Base-by-base conservation (phyloP, 805 yeast species). In the Wickerhamomyces queroliae region DNA sequence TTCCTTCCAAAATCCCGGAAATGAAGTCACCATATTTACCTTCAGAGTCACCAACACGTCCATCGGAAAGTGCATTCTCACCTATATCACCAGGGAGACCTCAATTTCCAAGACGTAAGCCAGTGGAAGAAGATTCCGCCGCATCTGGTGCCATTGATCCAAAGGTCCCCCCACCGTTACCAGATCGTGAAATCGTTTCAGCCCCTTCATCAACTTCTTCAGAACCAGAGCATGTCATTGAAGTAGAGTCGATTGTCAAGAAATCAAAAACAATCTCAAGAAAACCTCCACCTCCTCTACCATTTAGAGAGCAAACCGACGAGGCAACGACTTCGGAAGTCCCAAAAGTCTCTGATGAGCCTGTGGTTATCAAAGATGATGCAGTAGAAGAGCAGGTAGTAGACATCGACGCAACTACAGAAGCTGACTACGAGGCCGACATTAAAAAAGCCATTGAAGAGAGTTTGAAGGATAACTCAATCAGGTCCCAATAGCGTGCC, bases 1-100 rank as follows among this genome's bases (percentile, higher is more conserved):
- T 48, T 18, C 55, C 61, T 7, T 13, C 52, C 2, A 47, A 45
- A 27, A 43, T 50, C 7, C 44, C 56, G 12, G 56, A 45, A 2
- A 52, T 53, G 58, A 43, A 30, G 21, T 40, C 49, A 2, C 58
- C 59, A 24, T 46, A 44, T 22, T 13, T 16, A 32, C 24, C 22
- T 15, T 10, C 18, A 6, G 16, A 8, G 7, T 19, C 22, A 15
- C 12, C 24, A 3, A 20, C 36, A 20, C 16, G 20, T 16, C 33
- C 36, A 17, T 7, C 39, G 10, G 13, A 23, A 18, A 33, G 40
- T 2, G 39, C 39, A 13, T 25, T 39, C 13, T 26, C 49, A 6
- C 24, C 48, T 13, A 10, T 26, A 10, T 33, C 44, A 7, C 42
- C 46, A n/a, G 44, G 36, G 24, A 47, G 35, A 31, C 9, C 38